Base-by-base conservation (phyloP, 1,139 yeast species). In the Diutina pseudorugosa region DNA sequence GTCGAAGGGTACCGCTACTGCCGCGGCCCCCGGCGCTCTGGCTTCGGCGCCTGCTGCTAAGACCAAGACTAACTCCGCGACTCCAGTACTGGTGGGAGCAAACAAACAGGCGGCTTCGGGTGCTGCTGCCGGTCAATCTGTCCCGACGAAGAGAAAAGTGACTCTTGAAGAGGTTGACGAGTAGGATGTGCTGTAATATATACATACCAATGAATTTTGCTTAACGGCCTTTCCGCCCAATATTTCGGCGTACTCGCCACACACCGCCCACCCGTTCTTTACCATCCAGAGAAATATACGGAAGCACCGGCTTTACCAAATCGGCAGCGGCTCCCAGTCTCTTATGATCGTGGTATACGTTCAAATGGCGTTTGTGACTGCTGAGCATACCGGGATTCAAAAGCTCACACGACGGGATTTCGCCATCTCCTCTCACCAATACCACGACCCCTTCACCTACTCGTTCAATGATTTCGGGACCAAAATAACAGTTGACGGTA, bases 141-240 rank as follows among this genome's bases (percentile, higher is more conserved):
- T 27, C 11, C 49, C 49, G 18, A 57, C 36, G 48, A 63, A 51
- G 55, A 65, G 75, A 56, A 65, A 64, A 54, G 76, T 73, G 9
- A 62, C 66, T 18, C 67, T 77, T 56, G 80, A 76, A 61, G 79
- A 76, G 57, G 79, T 77, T 50, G 77, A 72, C 9, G 79, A 75
- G 54, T 69, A 33, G 41, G 12, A 30, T n/a, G 36, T 30, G 36
- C 36, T 30, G 36, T 20, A 14, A 27, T 27, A 25, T 6, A 27
- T 27, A 27, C 16, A 47, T 19, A 19, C 5, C 2, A 18, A 27
- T 33, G 18, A 21, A 30, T 43, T 40, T 6, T 4, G 8, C 20
- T 19, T 40, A 40, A 5, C 42, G 18, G 20, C 47, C 47, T 23
- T 43, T 43, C 14, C 47, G 7, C 9, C 47, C 47, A 11, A 43